A percentile compares a stretch with the other conserved stretches of the same genome.
Conservation (phyloP, 2,329 filamentous ascomycete genomes). For the Microsporum ferrugineum region DNA sequence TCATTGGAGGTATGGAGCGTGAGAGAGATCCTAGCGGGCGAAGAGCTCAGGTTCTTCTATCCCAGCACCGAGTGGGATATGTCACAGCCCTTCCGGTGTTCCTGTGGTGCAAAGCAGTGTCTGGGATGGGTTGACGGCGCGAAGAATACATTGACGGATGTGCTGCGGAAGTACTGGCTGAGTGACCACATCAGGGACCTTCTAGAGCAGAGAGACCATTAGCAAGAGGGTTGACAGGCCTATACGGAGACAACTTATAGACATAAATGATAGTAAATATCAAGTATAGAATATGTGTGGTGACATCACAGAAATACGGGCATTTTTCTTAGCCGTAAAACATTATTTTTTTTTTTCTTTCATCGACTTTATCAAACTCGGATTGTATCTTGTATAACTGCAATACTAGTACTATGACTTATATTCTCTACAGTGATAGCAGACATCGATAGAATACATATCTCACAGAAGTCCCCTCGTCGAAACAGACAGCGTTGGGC, state of each 20-base stretch:
- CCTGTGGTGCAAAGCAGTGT: conserved; percentile 48
- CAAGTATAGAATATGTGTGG: neutral
- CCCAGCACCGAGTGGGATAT: conserved; percentile 64
- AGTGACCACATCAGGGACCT: conserved; percentile 44
- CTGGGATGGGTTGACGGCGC: conserved; percentile 53
- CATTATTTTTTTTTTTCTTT: neutral
- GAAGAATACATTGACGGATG: conserved; percentile 42
- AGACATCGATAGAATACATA: neutral
- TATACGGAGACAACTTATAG: neutral
- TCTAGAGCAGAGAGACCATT: conserved; percentile 9
- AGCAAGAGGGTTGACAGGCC: neutral
- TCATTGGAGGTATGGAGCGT: conserved; percentile 15
- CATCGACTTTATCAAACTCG: neutral
- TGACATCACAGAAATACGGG: neutral
- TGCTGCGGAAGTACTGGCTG: conserved; percentile 50
- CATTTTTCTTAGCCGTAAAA: neutral
- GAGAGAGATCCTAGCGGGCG: conserved; percentile 21
- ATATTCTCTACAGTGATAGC: neutral
- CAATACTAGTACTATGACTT: neutral
- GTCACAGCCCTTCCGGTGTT: conserved; percentile 59
- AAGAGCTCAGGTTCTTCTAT: conserved; percentile 54
- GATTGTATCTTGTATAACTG: neutral
- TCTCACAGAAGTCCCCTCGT: neutral
- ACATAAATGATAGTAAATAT: neutral
- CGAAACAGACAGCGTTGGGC: neutral